phyloP scores from a whole-genome alignment of 2,329 filamentous ascomycete species.

The Pestalotiopsis sp. region DNA sequence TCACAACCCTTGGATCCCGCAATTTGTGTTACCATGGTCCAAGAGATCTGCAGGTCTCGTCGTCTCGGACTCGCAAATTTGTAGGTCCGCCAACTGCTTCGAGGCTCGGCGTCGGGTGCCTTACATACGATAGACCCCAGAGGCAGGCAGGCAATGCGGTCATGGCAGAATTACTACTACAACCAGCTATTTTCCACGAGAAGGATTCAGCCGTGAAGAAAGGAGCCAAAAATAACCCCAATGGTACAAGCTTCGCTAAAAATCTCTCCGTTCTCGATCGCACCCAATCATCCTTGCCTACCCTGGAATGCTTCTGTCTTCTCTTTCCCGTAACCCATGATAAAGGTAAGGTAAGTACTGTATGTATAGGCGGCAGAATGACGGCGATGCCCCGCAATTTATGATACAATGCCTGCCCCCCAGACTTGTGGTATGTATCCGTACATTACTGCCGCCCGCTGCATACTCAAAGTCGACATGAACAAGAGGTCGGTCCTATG shows the following conservation, averaged over 20 bases:
- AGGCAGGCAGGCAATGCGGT: not conserved
- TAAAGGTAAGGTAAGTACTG: not conserved
- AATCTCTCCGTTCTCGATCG: not conserved
- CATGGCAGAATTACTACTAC: not conserved
- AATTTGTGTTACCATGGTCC: not conserved
- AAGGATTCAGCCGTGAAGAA: not conserved
- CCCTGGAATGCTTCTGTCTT: not conserved
- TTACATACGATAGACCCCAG: not conserved
- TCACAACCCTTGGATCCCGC: not conserved
- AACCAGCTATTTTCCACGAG: not conserved
- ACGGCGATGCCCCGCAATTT: conserved; percentile 13
- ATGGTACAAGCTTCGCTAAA: not conserved
- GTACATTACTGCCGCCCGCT: not conserved
- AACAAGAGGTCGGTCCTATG: not conserved
- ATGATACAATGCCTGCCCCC: conserved; percentile 9
- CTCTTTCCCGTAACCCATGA: not conserved
- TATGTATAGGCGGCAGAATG: not conserved
- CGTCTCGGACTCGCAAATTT: not conserved
- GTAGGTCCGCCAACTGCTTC: not conserved
- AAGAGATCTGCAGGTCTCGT: not conserved
- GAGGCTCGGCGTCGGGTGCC: not conserved
- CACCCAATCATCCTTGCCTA: not conserved
- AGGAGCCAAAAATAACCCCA: not conserved
- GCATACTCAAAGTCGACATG: not conserved
- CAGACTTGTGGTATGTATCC: not conserved